Base-by-base conservation (phyloP, 352 stramenopile genomes). In the Lagenidium sp. region DNA sequence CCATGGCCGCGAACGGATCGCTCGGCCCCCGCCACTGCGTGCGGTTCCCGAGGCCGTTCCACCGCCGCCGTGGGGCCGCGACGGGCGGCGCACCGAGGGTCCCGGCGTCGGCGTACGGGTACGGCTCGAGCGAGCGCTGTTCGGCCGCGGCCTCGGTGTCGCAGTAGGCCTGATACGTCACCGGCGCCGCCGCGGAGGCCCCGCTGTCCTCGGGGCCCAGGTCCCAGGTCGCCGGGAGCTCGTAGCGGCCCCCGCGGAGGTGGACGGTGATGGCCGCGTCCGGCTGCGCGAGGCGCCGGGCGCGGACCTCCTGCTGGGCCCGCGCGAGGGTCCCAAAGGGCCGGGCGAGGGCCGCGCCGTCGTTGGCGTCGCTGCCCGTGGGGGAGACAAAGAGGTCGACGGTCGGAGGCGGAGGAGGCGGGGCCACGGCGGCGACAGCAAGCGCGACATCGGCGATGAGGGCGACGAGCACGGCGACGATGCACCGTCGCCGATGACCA, bases 151-250 rank as follows among this genome's bases (percentile, higher is more conserved):
- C 41, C 2, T 25, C 38, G 15, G 66, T 28, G n/a, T 85, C 57
- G 36, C 77, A 89, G 48, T 75, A 89, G 12, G 77, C 68, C 50
- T 85, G 65, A 43, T 85, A 89, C 26, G 72, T 81, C 39, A 89
- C 62, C 1, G 47, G 43, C 0, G 65, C 49, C 1, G 51, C 26
- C 2, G 32, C 28, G 0, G 62, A 61, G 12, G 37, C 41, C 12
- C 74, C 71, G 0, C 61, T 67, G 56, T 89, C 74, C 11, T 61
- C 38, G 1, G 39, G 35, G 1, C 51, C 54, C 30, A 87, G 76
- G 19, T 85, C 71, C 16, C 86, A 57, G 15, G 68, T 86, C 4
- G 64, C 38, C 2, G 45, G 44, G 5, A 89, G 51, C 24, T 68
- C 58, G 30, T 89, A 87, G 3, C 62, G 56, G 0, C 77, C 74